phyloP scores from a whole-genome alignment of 192 early-diverging fungal species.

The Rhizoclosmatium globosum region DNA sequence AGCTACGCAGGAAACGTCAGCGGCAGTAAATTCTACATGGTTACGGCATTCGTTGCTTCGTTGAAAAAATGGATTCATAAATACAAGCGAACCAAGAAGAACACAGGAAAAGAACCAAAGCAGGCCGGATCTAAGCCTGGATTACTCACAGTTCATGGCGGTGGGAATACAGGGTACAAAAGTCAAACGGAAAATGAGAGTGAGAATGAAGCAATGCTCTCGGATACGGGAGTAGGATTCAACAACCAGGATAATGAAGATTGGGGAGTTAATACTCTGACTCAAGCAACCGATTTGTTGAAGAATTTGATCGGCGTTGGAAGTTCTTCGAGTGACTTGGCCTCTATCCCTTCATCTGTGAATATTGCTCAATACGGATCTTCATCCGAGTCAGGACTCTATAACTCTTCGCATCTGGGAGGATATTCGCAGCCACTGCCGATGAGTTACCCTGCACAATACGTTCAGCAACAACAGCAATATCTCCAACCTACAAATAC shows the following conservation, averaged over 20 bases:
- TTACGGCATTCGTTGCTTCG: conserved; percentile 50
- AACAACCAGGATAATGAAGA: conserved; percentile 28
- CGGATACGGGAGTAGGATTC: neutral
- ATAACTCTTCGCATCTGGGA: neutral
- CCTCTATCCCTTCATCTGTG: neutral
- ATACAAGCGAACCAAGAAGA: conserved; percentile 47
- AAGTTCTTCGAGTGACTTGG: conserved; percentile 1
- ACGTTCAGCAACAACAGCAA: neutral
- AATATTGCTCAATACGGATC: neutral
- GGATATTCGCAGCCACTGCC: neutral
- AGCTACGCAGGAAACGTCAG: conserved; percentile 9
- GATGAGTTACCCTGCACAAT: neutral
- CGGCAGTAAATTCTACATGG: conserved; percentile 59
- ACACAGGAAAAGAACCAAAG: conserved; percentile 29
- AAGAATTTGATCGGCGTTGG: conserved; percentile 53
- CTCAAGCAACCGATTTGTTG: conserved; percentile 40
- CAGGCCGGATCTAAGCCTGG: neutral
- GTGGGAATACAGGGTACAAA: conserved; percentile 17
- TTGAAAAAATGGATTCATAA: conserved; percentile 53
- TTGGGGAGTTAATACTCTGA: conserved; percentile 34
- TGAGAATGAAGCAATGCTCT: conserved; percentile 24
- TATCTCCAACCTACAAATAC: neutral
- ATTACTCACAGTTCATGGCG: neutral
- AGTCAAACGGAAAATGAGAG: conserved; percentile 24
- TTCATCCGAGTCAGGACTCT: neutral